Evolutionary conservation across 2,329 filamentous ascomycete genomes (phyloP).

Genomic region (Cercospora janseana): DNA sequence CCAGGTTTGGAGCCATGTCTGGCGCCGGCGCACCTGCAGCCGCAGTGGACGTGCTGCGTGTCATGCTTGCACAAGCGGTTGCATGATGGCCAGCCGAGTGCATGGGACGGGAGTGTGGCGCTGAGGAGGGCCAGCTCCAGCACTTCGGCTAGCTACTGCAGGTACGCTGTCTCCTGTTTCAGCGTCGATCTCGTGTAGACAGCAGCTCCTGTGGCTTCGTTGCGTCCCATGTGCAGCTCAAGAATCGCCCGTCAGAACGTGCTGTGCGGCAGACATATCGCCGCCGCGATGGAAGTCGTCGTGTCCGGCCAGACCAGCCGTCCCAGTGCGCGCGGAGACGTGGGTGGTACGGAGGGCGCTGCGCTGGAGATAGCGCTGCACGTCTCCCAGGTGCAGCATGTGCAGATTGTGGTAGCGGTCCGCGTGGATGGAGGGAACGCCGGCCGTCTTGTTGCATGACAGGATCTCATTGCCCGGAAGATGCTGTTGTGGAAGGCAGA

Average conservation of each 20-base stretch:
- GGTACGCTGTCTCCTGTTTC: conserved; percentile 14
- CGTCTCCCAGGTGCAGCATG: neutral
- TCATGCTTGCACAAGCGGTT: conserved; percentile 21
- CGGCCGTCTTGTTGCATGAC: neutral
- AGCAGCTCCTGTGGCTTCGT: neutral
- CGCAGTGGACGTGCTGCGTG: conserved; percentile 16
- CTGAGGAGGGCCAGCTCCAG: conserved; percentile 2
- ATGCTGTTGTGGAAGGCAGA: conserved; percentile 4
- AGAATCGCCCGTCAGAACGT: too few species aligned
- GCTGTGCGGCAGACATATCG: too few species aligned
- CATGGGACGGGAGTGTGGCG: conserved; percentile 21
- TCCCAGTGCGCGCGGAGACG: neutral
- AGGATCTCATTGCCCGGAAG: neutral
- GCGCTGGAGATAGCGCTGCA: too few species aligned
- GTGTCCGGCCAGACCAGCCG: neutral
- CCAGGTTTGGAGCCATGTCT: conserved; percentile 17
- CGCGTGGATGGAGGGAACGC: neutral
- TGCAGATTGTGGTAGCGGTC: neutral
- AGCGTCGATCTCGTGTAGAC: neutral
- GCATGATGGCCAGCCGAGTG: conserved; percentile 19
- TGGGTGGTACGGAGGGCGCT: too few species aligned
- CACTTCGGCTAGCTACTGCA: conserved; percentile 8
- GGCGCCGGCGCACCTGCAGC: conserved; percentile 18
- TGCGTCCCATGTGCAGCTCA: neutral
- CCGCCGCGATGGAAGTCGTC: neutral